Evolutionary conservation across 2,329 filamentous ascomycete genomes (phyloP).

Genomic region (Penicillium sp.): DNA sequence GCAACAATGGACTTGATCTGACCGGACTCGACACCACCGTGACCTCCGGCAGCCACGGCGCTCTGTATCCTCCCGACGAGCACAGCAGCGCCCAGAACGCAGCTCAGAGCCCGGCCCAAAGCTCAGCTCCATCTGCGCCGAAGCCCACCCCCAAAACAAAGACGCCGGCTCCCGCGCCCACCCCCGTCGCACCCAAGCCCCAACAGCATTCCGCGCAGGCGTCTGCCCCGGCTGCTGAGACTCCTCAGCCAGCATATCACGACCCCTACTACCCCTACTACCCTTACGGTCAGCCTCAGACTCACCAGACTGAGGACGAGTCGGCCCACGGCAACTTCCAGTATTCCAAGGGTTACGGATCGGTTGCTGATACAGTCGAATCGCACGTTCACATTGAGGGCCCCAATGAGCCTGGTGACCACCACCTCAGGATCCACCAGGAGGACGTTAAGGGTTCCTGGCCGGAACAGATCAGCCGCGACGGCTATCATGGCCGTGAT

Average conservation of each 20-base stretch:
- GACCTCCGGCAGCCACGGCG: conserved; percentile 12
- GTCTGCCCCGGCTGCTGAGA: background rate
- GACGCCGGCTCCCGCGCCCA: background rate
- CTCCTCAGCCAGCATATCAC: background rate
- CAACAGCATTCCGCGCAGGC: background rate
- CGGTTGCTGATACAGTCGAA: background rate
- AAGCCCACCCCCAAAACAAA: background rate
- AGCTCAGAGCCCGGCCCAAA: background rate
- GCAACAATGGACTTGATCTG: conserved; percentile 19
- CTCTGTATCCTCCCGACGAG: conserved; percentile 14
- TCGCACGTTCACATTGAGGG: background rate
- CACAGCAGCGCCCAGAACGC: background rate
- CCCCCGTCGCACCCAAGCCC: background rate
- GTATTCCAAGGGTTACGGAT: conserved; percentile 12
- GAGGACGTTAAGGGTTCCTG: conserved; percentile 9
- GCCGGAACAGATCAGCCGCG: conserved; percentile 13
- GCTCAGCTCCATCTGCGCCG: background rate
- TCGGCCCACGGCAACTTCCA: conserved; percentile 8
- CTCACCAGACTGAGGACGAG: background rate
- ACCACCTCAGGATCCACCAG: conserved; percentile 4
- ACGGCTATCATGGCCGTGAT: conserved; percentile 10
- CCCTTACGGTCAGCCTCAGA: background rate
- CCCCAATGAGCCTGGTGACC: background rate
- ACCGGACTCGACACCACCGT: conserved; percentile 15
- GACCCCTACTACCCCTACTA: background rate